Evolutionary conservation across 768 basidiomycete genomes (phyloP), one percentile per base, ranked within the genome.

Genomic region (Pulveroboletus ravenelii): DNA sequence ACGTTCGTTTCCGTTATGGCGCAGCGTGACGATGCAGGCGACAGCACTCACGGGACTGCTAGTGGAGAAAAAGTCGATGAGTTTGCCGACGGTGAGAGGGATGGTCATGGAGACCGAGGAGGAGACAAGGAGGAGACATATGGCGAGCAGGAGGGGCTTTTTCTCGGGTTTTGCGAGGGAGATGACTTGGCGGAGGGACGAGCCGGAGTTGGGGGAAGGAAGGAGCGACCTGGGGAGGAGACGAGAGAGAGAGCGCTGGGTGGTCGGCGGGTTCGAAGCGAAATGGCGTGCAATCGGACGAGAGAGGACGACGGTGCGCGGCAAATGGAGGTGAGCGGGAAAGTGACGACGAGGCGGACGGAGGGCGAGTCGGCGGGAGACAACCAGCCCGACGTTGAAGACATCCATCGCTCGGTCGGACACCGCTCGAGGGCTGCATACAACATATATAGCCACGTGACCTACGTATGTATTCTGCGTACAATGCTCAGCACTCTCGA

Each of bases 21-120:
- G 38, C 10, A 47, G 9, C 10, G 20, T 2, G 3, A 10, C 12
- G 10, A 14, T 6, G 27, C 25, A 15, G 20, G 10, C 23, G 9
- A 13, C n/a, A 6, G 12, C 10, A 57, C 67, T 45, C 49, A 93
- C 91, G n/a, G 84, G 82, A 57, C 79, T 76, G 1, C 78, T 56
- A 8, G 84, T 72, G 1, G 87, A 84, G 69, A 96, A 98, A 71
- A 87, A 93, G 70, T 97, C 94, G 54, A 99, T 96, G 45, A 98
- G 74, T 65, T 84, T 89, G 10, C 95, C 95, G 60, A 97, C 85
- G 1, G 93, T 93, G 59, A 96, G 82, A 0, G 95, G 95, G 12
- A 98, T 79, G 56, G 87, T 88, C 84, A 97, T 88, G 4, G 91
- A 89, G 18, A 99, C 89, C 3, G 87, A 74, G 9, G 92, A 91